These are phyloP conservation scores for Dothidotthia symphoricarpi DNA, from an alignment of 2,329 filamentous ascomycete genomes.

Conservation along the genomic window DNA sequence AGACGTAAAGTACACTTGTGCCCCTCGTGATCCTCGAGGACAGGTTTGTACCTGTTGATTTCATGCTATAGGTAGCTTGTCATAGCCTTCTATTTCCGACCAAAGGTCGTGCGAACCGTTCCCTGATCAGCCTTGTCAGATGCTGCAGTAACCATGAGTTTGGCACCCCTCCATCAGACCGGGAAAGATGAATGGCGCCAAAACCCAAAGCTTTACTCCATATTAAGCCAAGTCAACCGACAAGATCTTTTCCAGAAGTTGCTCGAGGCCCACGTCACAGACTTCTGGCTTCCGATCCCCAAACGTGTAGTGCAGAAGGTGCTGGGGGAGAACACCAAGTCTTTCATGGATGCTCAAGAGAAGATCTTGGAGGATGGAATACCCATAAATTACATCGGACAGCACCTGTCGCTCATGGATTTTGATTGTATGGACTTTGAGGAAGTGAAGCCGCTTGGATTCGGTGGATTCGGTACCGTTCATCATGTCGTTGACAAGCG, in stretches of 20 bases:
- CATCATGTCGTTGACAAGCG: neutral
- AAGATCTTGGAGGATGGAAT: neutral
- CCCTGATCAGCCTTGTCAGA: too few species aligned
- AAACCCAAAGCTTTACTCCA: neutral
- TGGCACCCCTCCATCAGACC: too few species aligned
- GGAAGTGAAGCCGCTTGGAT: neutral
- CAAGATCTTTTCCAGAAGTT: neutral
- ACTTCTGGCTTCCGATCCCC: conserved; percentile 3
- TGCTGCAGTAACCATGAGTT: too few species aligned
- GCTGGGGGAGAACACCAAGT: neutral
- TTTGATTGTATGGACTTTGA: neutral
- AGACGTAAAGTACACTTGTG: too few species aligned
- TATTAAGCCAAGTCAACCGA: neutral
- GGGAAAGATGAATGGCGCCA: too few species aligned
- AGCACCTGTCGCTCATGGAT: neutral
- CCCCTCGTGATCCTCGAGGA: too few species aligned
- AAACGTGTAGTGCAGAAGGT: neutral
- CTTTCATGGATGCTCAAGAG: neutral
- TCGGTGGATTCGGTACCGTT: conserved; percentile 4
- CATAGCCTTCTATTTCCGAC: too few species aligned
- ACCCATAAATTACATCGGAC: neutral
- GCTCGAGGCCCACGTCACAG: neutral
- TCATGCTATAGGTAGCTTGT: too few species aligned
- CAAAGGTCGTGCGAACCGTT: too few species aligned
- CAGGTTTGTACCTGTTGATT: too few species aligned